Evolutionary conservation across 2,329 filamentous ascomycete species (phyloP).

Genomic region (Penicillium olsonii): DNA sequence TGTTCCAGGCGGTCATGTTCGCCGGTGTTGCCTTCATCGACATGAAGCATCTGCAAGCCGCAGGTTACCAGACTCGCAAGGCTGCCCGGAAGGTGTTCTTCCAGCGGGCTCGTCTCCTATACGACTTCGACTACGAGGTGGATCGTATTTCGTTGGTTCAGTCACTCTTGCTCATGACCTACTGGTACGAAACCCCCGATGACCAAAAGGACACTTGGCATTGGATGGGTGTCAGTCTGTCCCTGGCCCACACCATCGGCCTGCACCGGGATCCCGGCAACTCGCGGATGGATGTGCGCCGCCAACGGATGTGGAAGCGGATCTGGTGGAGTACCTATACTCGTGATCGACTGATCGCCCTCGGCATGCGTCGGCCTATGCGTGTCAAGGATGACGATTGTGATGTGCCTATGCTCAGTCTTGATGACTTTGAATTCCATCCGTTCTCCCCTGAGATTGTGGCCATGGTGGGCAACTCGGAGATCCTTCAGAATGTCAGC

Average conservation of each 20-base stretch:
- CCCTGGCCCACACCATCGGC: slow-evolving; percentile 88
- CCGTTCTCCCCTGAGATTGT: slow-evolving; percentile 67
- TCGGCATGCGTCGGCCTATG: slow-evolving; percentile 91
- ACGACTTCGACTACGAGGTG: slow-evolving; percentile 93
- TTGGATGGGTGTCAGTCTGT: slow-evolving; percentile 96
- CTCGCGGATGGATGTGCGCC: slow-evolving; percentile 70
- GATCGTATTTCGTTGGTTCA: slow-evolving; percentile 89
- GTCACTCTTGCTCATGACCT: slow-evolving; percentile 86
- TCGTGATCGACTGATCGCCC: slow-evolving; percentile 85
- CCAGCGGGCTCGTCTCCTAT: slow-evolving; percentile 82
- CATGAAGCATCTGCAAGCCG: slow-evolving; percentile 71
- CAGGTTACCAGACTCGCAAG: slow-evolving; percentile 76
- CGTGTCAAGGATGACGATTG: slow-evolving; percentile 92
- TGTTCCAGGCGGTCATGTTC: slow-evolving; percentile 96
- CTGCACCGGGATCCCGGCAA: slow-evolving; percentile 82
- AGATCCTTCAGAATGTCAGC: slow-evolving; percentile 66
- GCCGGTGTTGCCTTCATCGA: slow-evolving; percentile 86
- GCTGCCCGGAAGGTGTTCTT: slow-evolving; percentile 86
- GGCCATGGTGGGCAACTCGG: slow-evolving; percentile 69
- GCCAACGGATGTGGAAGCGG: slow-evolving; percentile 85
- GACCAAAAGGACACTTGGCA: slow-evolving; percentile 98
- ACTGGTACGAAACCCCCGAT: slow-evolving; percentile 96
- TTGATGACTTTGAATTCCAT: slow-evolving; percentile 81
- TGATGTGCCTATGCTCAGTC: slow-evolving; percentile 84
- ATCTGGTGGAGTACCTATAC: slow-evolving; percentile 99